Conservation (phyloP, 1,139 yeast species). For the Hansenula lynferdii region DNA sequence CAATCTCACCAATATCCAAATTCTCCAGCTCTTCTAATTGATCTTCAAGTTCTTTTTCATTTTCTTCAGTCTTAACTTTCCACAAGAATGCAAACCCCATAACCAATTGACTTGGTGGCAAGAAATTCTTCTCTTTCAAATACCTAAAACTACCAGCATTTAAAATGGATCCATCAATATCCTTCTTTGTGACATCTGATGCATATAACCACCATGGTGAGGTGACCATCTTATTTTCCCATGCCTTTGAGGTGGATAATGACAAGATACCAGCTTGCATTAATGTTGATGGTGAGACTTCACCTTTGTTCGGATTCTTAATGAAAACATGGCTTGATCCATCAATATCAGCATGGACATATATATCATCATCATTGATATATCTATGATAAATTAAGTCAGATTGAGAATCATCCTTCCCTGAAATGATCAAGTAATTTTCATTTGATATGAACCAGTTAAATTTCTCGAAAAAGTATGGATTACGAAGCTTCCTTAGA, state of each 20-base stretch:
- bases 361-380: slow-evolving; percentile 63
- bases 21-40: slow-evolving; percentile 21
- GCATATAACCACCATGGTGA: slow-evolving; percentile 85
- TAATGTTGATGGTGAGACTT: slow-evolving; percentile 74
- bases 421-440: slow-evolving; percentile 83
- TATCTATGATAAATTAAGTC: slow-evolving; percentile 80
- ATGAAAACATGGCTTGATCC: slow-evolving; percentile 75
- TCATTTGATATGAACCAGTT: slow-evolving; percentile 90
- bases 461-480: slow-evolving; percentile 91
- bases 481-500: slow-evolving; percentile 61
- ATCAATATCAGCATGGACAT: slow-evolving; percentile 72
- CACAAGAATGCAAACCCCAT: slow-evolving; percentile 89
- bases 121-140: slow-evolving; percentile 46
- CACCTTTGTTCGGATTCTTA: slow-evolving; percentile 55
- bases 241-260: slow-evolving; percentile 78
- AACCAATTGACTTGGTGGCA: slow-evolving; percentile 80
- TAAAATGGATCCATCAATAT: slow-evolving; percentile 55
- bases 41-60: slow-evolving; percentile 14
- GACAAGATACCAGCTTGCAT: slow-evolving; percentile 88
- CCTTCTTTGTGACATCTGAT: slow-evolving; percentile 60
- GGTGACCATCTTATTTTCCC: slow-evolving; percentile 79
- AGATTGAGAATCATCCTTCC: slow-evolving; percentile 79
- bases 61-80: slow-evolving; percentile 39
- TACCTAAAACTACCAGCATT: slow-evolving; percentile 61
- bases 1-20: slow-evolving; percentile 21